These are phyloP conservation scores for Athelia psychrophila DNA, from an alignment of 1,284 basidiomycete species.

Conservation along the genomic window DNA sequence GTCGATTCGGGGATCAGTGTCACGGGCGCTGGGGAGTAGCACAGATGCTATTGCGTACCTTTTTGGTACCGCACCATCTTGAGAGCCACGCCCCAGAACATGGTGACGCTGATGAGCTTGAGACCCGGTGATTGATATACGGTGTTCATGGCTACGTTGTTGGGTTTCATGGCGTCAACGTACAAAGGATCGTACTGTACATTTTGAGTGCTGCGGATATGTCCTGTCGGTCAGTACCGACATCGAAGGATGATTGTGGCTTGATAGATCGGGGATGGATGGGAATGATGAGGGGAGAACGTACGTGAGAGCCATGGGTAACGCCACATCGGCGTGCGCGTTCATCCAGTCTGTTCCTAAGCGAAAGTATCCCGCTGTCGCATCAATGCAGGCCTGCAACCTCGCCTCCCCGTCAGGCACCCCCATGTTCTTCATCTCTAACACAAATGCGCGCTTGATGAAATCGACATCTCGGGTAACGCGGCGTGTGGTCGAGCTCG, in stretches of 20 bases:
- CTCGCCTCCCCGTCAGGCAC: constrained; percentile 47
- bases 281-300: constrained; percentile 20
- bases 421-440: constrained; percentile 47
- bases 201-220: constrained; percentile 22
- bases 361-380: constrained; percentile 45
- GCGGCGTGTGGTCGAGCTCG: constrained; percentile 37
- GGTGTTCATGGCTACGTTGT: constrained; percentile 52
- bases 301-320: constrained; percentile 60
- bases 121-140: constrained; percentile 55
- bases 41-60: constrained; percentile 16
- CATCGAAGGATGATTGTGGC: neutral
- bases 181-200: constrained; percentile 57
- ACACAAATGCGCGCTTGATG: constrained; percentile 53
- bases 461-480: constrained; percentile 66
- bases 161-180: constrained; percentile 41
- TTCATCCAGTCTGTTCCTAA: constrained; percentile 74
- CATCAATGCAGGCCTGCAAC: constrained; percentile 51
- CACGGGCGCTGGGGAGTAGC: neutral
- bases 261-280: constrained; percentile 1
- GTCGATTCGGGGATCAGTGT: constrained; percentile 40
- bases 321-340: constrained; percentile 60
- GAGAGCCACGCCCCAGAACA: constrained; percentile 65
- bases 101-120: constrained; percentile 55
- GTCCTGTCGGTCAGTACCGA: constrained; percentile 1
- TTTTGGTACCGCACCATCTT: constrained; percentile 66